phyloP scores from a whole-genome alignment of 768 basidiomycete genomes.

The Pulveroboletus sp. region DNA sequence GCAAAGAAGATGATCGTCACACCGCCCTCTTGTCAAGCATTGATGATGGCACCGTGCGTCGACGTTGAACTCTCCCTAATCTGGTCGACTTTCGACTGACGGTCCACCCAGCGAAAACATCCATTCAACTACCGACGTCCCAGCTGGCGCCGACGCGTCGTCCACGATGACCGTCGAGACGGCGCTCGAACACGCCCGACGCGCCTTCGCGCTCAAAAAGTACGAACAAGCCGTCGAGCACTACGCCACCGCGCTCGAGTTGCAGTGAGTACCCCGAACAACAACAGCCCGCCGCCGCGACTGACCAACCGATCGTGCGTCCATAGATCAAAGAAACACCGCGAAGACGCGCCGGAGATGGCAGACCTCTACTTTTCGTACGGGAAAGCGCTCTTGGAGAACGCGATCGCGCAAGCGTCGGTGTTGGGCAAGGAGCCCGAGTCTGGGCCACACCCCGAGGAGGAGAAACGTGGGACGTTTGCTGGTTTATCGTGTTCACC shows the following conservation, averaged over 20 bases:
- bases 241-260: conserved; percentile 81
- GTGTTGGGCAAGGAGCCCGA: conserved; percentile 87
- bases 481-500: too few relatives aligned
- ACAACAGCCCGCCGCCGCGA: too few relatives aligned
- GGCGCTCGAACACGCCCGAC: conserved; percentile 74
- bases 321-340: conserved; percentile 63
- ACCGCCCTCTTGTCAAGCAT: neutral
- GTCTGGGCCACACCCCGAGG: conserved; percentile 40
- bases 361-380: conserved; percentile 90
- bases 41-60: conserved; percentile 29
- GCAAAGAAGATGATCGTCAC: neutral
- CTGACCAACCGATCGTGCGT: too few relatives aligned
- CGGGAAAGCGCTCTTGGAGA: conserved; percentile 89
- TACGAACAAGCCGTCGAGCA: conserved; percentile 82
- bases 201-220: conserved; percentile 83
- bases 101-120: conserved; percentile 10
- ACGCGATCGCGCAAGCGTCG: conserved; percentile 78
- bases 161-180: conserved; percentile 42
- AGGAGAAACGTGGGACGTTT: conserved; percentile 35
- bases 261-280: conserved; percentile 81
- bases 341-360: conserved; percentile 76
- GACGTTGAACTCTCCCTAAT: neutral
- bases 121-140: neutral
- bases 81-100: too few relatives aligned
- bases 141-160: conserved; percentile 25